Conservation (phyloP, 2,329 filamentous ascomycete genomes). For the Lachnellula willkommii region DNA sequence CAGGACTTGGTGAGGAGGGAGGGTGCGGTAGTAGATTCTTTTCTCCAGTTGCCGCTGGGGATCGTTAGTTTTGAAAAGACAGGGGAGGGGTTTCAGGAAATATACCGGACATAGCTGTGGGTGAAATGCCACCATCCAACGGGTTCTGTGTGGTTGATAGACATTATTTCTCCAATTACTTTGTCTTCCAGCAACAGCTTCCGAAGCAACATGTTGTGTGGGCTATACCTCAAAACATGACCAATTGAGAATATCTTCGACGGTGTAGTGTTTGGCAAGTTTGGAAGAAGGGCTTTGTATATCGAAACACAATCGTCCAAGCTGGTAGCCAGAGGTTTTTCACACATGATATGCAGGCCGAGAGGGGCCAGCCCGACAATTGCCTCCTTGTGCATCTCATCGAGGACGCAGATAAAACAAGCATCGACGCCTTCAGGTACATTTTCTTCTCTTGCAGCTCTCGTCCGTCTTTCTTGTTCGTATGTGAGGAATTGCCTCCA, state of each 20-base stretch:
- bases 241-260: conserved; percentile 76
- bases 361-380: conserved; percentile 66
- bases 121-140: conserved; percentile 96
- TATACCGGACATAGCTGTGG: conserved; percentile 73
- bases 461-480: conserved; percentile 57
- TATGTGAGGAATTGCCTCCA: conserved; percentile 75
- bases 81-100: background rate
- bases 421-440: conserved; percentile 44
- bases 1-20: conserved; percentile 92
- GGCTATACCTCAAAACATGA: conserved; percentile 88
- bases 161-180: conserved; percentile 77
- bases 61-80: conserved; percentile 2
- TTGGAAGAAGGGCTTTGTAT: conserved; percentile 50
- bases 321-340: conserved; percentile 85
- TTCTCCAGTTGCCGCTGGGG: conserved; percentile 80
- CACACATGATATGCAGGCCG: conserved; percentile 81
- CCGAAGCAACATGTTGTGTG: conserved; percentile 82
- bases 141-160: conserved; percentile 86
- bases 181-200: conserved; percentile 69
- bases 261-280: conserved; percentile 30
- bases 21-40: conserved; percentile 68
- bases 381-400: conserved; percentile 82
- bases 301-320: conserved; percentile 74
- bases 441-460: conserved; percentile 43
- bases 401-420: conserved; percentile 69